Conservation (phyloP, 768 basidiomycete genomes). For the Tylopilus plumbeoviolaceoides region DNA sequence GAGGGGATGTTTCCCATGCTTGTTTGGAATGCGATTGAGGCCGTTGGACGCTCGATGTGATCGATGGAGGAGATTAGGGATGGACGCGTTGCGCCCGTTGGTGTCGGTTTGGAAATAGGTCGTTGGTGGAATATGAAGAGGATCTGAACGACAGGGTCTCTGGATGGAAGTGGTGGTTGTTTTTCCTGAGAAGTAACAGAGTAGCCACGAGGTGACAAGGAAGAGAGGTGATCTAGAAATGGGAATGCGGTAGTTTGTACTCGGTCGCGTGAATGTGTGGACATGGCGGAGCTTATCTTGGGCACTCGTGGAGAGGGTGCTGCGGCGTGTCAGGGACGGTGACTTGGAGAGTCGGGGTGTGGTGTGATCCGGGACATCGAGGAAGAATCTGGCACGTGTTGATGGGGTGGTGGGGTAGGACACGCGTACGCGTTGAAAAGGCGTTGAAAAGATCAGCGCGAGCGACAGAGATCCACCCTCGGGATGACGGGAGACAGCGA, state of each 20-base stretch:
- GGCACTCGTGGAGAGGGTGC: constrained; percentile 18
- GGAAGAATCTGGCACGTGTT: constrained; percentile 17
- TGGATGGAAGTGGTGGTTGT: constrained; percentile 1
- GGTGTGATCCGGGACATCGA: constrained; percentile 11
- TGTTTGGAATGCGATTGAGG: not conserved
- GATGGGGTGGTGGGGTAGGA: constrained; percentile 23
- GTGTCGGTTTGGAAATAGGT: not conserved
- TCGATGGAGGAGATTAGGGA: not conserved
- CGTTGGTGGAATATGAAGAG: constrained; percentile 1
- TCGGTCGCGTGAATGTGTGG: constrained; percentile 13
- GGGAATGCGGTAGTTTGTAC: not conserved
- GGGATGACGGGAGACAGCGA: constrained; percentile 4
- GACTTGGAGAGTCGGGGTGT: constrained; percentile 5
- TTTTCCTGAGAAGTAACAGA: not conserved
- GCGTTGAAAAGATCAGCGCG: not conserved
- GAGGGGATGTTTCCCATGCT: constrained; percentile 2
- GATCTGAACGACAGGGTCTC: not conserved
- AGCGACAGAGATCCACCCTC: not conserved
- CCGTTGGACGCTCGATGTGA: constrained; percentile 1
- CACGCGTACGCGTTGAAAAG: not conserved
- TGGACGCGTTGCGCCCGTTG: constrained; percentile 8
- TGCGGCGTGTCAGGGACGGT: constrained; percentile 28
- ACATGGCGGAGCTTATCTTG: constrained; percentile 9
- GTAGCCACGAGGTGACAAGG: not conserved
- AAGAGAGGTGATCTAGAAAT: not conserved